Percentiles rank a stretch among this genome's conserved stretches.
phyloP scores from a whole-genome alignment of 2,329 filamentous ascomycete species.

The Epichloe uncinata region DNA sequence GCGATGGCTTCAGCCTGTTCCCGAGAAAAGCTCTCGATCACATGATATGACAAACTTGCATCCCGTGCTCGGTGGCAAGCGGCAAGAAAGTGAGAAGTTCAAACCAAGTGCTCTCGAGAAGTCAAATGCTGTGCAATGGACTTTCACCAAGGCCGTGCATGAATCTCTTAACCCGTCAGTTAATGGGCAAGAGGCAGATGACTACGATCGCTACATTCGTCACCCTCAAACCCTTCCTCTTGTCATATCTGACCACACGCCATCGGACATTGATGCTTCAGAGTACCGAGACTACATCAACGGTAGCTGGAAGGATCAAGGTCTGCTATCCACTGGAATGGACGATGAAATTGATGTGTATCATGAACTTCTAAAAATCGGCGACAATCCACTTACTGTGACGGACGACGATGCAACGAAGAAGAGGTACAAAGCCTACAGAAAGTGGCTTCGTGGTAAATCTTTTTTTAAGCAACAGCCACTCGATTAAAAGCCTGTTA shows the following conservation, averaged over 20 bases:
- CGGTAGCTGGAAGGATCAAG: slow-evolving; percentile 50
- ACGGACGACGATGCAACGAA: slow-evolving; percentile 75
- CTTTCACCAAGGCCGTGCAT: slow-evolving; percentile 71
- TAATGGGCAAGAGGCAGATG: slow-evolving; percentile 59
- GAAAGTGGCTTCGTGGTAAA: slow-evolving; percentile 89
- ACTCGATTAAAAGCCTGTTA: slow-evolving; percentile 30
- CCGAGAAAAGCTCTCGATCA: slow-evolving; percentile 19
- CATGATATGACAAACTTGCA: background rate
- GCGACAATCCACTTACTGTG: slow-evolving; percentile 76
- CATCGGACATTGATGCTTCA: slow-evolving; percentile 40
- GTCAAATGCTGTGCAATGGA: slow-evolving; percentile 73
- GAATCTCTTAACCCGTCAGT: slow-evolving; percentile 81
- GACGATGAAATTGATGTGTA: slow-evolving; percentile 44
- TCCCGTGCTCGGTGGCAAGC: background rate
- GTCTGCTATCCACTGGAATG: slow-evolving; percentile 37
- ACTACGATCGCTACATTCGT: slow-evolving; percentile 78
- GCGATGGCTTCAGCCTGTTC: slow-evolving; percentile 45
- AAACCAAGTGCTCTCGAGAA: slow-evolving; percentile 57
- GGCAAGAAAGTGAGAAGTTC: slow-evolving; percentile 19
- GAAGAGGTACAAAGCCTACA: slow-evolving; percentile 93
- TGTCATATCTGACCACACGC: slow-evolving; percentile 56
- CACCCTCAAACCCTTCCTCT: slow-evolving; percentile 84
- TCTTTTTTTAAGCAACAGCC: slow-evolving; percentile 89
- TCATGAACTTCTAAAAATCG: slow-evolving; percentile 59
- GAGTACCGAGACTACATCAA: slow-evolving; percentile 76